Evolutionary conservation across 73 alveolate species (phyloP).

Genomic region (Uronychia setigera): DNA sequence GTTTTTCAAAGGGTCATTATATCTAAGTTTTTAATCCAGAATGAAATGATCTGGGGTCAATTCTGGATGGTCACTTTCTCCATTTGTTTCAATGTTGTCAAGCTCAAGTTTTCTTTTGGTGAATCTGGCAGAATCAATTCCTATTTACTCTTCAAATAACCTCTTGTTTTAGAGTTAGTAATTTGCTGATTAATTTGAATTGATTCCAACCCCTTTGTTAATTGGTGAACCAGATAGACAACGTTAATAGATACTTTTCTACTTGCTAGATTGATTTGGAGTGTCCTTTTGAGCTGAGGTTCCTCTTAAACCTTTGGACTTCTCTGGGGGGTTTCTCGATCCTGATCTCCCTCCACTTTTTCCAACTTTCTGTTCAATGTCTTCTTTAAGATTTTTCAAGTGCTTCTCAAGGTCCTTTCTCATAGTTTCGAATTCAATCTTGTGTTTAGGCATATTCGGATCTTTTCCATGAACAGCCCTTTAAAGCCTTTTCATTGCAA

Average conservation of each 20-base stretch:
- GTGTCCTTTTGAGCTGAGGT: neutral
- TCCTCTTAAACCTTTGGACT: neutral
- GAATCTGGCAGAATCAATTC: neutral
- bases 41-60: neutral
- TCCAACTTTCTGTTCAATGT: neutral
- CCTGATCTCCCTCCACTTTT: neutral
- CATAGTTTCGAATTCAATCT: constrained; percentile 48
- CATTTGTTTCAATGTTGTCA: neutral
- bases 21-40: neutral
- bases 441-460: constrained; percentile 34
- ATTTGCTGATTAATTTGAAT: no score
- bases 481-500: constrained; percentile 63
- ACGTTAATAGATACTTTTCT: neutral
- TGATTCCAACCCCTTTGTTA: neutral
- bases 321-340: neutral
- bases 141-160: neutral
- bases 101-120: neutral
- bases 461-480: constrained; percentile 62
- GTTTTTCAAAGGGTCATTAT: no score
- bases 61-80: neutral
- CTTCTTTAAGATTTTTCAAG: constrained; percentile 39
- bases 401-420: constrained; percentile 55
- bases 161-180: neutral
- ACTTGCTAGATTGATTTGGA: neutral
- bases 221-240: neutral